Conservation (phyloP, 345 rosid species). For the Rhizophora apiculata region DNA sequence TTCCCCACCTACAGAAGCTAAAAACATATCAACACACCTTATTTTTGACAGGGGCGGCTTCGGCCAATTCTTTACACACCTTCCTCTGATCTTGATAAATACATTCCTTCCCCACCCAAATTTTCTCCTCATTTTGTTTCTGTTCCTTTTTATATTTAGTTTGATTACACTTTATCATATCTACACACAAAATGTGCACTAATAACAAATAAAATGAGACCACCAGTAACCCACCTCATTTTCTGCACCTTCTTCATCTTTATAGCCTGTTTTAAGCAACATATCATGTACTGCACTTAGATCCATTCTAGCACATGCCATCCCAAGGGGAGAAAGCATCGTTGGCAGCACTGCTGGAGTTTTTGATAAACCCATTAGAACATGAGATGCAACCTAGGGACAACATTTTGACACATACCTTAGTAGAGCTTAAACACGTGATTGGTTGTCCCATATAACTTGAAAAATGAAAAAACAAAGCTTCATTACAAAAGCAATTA, state of each 20-base stretch:
- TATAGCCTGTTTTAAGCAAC: slow-evolving; percentile 76
- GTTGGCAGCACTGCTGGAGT: slow-evolving; percentile 49
- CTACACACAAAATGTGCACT: background rate
- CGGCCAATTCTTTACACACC: too few species aligned
- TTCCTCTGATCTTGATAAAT: too few species aligned
- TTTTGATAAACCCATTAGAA: slow-evolving; percentile 58
- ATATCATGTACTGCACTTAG: slow-evolving; percentile 74
- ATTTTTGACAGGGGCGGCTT: too few species aligned
- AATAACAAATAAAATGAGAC: slow-evolving; percentile 6
- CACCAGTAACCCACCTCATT: slow-evolving; percentile 49
- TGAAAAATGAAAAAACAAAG: background rate
- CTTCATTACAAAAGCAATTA: slow-evolving; percentile 3
- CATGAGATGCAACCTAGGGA: slow-evolving; percentile 57
- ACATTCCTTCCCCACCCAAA: too few species aligned
- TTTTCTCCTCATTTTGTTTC: too few species aligned
- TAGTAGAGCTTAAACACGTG: slow-evolving; percentile 8
- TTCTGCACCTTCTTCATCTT: slow-evolving; percentile 87
- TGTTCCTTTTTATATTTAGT: background rate
- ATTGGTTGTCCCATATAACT: background rate
- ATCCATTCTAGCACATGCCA: slow-evolving; percentile 77
- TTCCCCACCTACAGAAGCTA: background rate
- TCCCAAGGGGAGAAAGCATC: slow-evolving; percentile 63
- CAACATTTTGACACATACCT: slow-evolving; percentile 3
- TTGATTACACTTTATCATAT: background rate
- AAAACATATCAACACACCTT: too few species aligned